phyloP scores from a whole-genome alignment of 2,329 filamentous ascomycete species.

The Zymoseptoria ardabiliae region DNA sequence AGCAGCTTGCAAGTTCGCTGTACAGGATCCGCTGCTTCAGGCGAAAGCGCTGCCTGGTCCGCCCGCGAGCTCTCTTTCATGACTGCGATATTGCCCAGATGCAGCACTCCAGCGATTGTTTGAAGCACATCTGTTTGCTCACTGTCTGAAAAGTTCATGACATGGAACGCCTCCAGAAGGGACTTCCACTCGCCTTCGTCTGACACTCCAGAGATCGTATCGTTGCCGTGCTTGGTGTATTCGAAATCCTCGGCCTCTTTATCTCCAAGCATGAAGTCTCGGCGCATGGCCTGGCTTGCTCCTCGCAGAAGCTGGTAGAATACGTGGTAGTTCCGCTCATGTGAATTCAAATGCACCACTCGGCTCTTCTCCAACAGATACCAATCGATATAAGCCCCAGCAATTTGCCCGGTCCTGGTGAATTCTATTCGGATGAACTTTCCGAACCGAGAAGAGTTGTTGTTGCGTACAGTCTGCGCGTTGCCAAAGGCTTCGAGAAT shows the following conservation, averaged over 20 bases:
- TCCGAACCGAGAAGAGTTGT: constrained; percentile 96
- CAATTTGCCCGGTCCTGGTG: constrained; percentile 77
- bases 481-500: constrained; percentile 98
- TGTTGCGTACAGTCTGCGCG: constrained; percentile 93
- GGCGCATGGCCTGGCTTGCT: constrained; percentile 64
- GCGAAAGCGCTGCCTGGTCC: constrained; percentile 77
- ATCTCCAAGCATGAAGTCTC: constrained; percentile 67
- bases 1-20: constrained; percentile 75
- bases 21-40: constrained; percentile 67
- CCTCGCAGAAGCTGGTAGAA: constrained; percentile 94
- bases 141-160: constrained; percentile 86
- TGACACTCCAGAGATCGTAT: constrained; percentile 82
- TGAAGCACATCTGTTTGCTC: constrained; percentile 78
- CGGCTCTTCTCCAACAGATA: constrained; percentile 97
- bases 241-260: constrained; percentile 78
- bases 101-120: constrained; percentile 84
- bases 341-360: constrained; percentile 77
- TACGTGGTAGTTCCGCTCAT: constrained; percentile 92
- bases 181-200: constrained; percentile 85
- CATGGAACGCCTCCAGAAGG: constrained; percentile 81
- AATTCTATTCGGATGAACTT: constrained; percentile 99
- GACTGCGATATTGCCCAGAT: constrained; percentile 85
- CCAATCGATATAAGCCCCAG: constrained; percentile 96
- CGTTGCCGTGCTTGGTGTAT: constrained; percentile 86
- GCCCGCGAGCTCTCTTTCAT: constrained; percentile 83